phyloP scores from a whole-genome alignment of 305 asterid genomes.

The Striga hermonthica region DNA sequence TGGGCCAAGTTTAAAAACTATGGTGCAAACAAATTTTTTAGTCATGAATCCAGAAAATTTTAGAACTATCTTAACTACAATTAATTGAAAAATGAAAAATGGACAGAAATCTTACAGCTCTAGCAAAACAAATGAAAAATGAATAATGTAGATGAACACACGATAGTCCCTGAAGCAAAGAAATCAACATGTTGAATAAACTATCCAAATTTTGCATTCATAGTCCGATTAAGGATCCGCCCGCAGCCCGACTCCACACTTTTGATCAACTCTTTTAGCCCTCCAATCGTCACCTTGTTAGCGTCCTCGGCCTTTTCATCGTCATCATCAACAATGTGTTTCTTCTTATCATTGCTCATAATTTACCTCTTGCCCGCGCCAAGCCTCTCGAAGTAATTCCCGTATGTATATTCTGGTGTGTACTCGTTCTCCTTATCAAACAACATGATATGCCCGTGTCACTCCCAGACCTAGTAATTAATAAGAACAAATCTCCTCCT shows the following conservation, averaged over 20 bases:
- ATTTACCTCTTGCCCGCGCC: conserved; percentile 32
- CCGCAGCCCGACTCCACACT: conserved; percentile 45
- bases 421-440: conserved; percentile 81
- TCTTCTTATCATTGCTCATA: conserved; percentile 24
- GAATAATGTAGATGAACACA: no score
- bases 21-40: no score
- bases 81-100: no score
- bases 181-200: no score
- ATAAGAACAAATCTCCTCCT: conserved; percentile 83
- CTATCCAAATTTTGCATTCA: conserved; percentile 37
- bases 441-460: conserved; percentile 93
- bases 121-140: no score
- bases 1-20: no score
- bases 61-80: no score
- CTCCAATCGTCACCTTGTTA: conserved; percentile 51
- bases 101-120: no score
- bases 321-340: conserved; percentile 24
- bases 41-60: no score
- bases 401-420: conserved; percentile 8
- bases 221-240: conserved; percentile 52
- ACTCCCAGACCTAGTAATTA: conserved; percentile 93
- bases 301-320: conserved; percentile 37
- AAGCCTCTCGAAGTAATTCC: conserved; percentile 65
- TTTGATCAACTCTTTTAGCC: conserved; percentile 81
- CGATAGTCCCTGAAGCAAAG: no score